Base-by-base conservation (phyloP, 1,139 yeast genomes). In the Saccharomycopsis phalli region DNA sequence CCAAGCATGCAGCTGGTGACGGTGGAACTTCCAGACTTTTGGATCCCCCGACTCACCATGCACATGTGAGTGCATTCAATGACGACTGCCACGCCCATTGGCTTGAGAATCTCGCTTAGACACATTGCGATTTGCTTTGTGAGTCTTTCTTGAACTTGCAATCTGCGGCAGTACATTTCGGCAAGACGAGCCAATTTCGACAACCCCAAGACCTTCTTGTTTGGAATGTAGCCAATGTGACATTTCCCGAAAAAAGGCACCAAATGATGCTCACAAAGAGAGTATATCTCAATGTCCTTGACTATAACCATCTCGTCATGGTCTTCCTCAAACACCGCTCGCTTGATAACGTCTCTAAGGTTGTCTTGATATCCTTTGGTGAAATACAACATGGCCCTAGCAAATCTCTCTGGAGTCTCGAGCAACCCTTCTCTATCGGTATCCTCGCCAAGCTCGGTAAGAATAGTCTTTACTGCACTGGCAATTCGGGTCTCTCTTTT, bases 251-350 rank as follows among this genome's bases (percentile, higher is more conserved):
- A 83, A 58, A 93, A 91, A 19, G 99, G 99, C 18, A 93, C 98
- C 53, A 91, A 66, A 61, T 91, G 99, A 59, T 91, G 99, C 61
- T 91, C 99, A 63, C 99, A 91, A 44, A 91, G 67, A 4, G 95
- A 84, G 60, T 81, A 83, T 39, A 91, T 75, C 53, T 87, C 95
- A 47, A 91, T 91, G 58, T 93, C 97, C 57, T 91, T 74, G 25
- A 91, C 98, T 51, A 91, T 88, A 36, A 91, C 98, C 97, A 91
- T 91, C 59, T 91, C 99, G 58, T 91, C 97, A 58, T 93, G 98
- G 58, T 93, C 95, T 58, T 91, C 98, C 59, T 91, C 96, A 53
- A 93, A 93, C 10, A 93, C 94, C 0, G 98, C 98, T 47, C 87
- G 71, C 55, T 93, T 91, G 53, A 93, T 81, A 25, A 88, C 96